These are phyloP conservation scores for Tetrahymena malaccensis DNA, from an alignment of 73 alveolate species.

Conservation along the genomic window DNA sequence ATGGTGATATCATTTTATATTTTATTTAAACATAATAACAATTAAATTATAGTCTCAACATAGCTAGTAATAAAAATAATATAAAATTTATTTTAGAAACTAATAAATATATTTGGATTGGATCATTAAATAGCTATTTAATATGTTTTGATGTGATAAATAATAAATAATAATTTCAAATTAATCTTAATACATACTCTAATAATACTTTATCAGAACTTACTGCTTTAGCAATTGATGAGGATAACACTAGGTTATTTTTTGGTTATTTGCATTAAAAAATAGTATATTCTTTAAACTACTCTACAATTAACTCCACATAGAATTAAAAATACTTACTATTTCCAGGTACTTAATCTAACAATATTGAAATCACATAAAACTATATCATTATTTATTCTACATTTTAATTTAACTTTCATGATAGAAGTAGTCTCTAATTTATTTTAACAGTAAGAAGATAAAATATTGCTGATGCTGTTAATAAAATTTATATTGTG, in stretches of 20 bases:
- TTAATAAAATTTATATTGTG: too few species aligned
- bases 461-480: neutral
- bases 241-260: neutral
- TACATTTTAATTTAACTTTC: neutral
- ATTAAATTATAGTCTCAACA: neutral
- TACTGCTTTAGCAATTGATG: neutral
- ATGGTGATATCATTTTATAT: neutral
- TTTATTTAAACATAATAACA: neutral
- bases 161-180: too few species aligned
- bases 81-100: neutral
- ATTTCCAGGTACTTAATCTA: neutral
- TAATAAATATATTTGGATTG: neutral
- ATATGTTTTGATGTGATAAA: too few species aligned
- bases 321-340: neutral
- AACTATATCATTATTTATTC: neutral
- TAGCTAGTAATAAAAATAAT: too few species aligned
- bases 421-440: neutral
- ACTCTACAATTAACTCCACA: neutral
- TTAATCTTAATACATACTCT: neutral
- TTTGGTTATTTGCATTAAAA: neutral
- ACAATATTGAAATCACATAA: neutral
- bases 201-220: neutral
- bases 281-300: neutral
- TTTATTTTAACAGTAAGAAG: neutral
- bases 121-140: neutral